Base-by-base conservation (phyloP, 192 early-diverging fungal genomes). In the Piromyces finnis region DNA sequence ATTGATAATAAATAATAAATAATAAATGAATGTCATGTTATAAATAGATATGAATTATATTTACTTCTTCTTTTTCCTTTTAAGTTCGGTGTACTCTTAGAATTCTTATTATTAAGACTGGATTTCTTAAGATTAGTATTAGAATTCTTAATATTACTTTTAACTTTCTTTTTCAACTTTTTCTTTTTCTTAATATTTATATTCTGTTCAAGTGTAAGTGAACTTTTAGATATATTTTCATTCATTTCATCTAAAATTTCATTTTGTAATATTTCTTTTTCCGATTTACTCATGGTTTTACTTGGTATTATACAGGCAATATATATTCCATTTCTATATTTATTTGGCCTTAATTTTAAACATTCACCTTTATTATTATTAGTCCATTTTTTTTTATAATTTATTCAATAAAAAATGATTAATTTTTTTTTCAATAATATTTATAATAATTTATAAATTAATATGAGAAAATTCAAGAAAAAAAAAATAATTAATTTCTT, bases 321-420 rank as follows among this genome's bases (percentile, higher is more conserved):
- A 68, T n/a, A 68, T 68, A 68, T 68, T 11, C 51, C 51, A 68
- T 68, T 68, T n/a, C 51, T 68, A 68, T n/a, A 68, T 68, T 68
- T 68, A n/a, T 68, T 68, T 5, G 51, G 51, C n/a, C 51, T 68
- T 68, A 68, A n/a, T 68, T 68, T 68, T n/a, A 68, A 68, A 77
- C 28, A 29, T 35, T 29, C 29, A 84, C 35, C 29, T 30, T 32
- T 39, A 41, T 35, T 80, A 82, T 89, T n/a, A n/a, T n/a, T n/a
- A n/a, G n/a, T n/a, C n/a, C n/a, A n/a, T 86, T 80, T 89, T 83
- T 87, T 80, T n/a, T 12, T n/a, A n/a, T n/a, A n/a, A n/a, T n/a
- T n/a, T n/a, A n/a, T n/a, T n/a, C n/a, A n/a, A n/a, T n/a, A n/a
- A n/a, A n/a, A n/a, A n/a, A n/a, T n/a, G n/a, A n/a, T n/a, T n/a